A percentile compares a stretch with the other conserved stretches of the same genome.
These are phyloP conservation scores for Trichoderma oligosporum DNA, from an alignment of 2,329 filamentous ascomycete genomes.

Conservation along the genomic window DNA sequence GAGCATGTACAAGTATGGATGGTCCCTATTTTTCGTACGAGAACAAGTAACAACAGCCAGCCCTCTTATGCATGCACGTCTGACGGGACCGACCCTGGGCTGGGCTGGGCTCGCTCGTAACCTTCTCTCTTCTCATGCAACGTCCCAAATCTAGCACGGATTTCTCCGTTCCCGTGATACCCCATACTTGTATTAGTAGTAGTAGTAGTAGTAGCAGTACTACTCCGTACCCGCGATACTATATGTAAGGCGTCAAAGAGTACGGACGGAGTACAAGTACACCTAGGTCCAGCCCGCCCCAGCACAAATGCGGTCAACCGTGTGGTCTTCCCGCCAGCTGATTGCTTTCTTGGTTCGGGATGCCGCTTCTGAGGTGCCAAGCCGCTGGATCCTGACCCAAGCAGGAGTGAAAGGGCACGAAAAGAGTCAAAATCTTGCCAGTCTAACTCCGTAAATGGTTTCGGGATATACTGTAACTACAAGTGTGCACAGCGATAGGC, in stretches of 20 bases:
- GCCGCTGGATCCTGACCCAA: slow-evolving; percentile 10
- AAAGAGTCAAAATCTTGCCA: not conserved
- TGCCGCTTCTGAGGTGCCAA: not conserved
- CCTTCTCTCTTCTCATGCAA: slow-evolving; percentile 15
- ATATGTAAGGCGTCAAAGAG: not conserved
- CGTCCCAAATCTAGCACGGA: slow-evolving; percentile 1
- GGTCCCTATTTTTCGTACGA: not conserved
- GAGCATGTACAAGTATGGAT: too few relatives aligned
- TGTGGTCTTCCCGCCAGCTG: not conserved
- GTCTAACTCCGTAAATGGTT: too few relatives aligned
- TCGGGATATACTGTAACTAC: too few relatives aligned
- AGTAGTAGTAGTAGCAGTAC: too few relatives aligned
- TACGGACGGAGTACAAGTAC: not conserved
- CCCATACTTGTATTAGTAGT: not conserved
- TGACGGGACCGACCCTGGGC: slow-evolving; percentile 10
- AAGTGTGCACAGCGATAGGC: too few relatives aligned
- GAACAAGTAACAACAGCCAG: too few relatives aligned
- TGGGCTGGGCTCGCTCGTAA: too few relatives aligned
- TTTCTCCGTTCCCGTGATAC: not conserved
- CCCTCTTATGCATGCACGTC: slow-evolving; percentile 14
- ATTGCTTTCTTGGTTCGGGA: not conserved
- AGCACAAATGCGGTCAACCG: not conserved
- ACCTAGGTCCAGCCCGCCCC: too few relatives aligned
- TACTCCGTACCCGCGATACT: not conserved
- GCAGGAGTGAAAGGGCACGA: not conserved